Evolutionary conservation across 2,329 filamentous ascomycete species (phyloP), one percentile per base, ranked within the genome.

Genomic region (Aureobasidium musti): DNA sequence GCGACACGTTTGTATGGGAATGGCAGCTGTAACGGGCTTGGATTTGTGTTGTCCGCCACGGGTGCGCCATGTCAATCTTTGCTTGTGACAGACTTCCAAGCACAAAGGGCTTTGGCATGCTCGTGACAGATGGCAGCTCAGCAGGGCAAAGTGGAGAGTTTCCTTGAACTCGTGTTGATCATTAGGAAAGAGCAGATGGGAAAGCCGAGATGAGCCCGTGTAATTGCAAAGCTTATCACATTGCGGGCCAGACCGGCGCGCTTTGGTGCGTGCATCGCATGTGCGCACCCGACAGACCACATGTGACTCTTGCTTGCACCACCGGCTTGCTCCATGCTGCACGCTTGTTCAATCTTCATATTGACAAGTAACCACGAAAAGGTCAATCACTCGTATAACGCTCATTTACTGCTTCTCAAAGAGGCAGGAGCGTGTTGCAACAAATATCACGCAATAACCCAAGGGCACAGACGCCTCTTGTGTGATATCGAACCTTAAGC

Each of bases 201-300:
- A 5, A 21, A 63, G 35, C 59, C 59, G 59, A 63, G 59, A 63
- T 50, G 59, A 50, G 21, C n/a, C 59, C 59, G 43, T 39, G 30
- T 49, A 49, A 50, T 39, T 33, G 14, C 26, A 52, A 52, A 63
- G 43, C 59, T 63, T 63, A 50, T 63, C 59, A 47, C 56, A 60
- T 47, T 47, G 56, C 56, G 56, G 56, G 56, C 56, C 56, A 47
- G 26, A 6, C 41, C 56, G 56, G 1, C 23, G 13, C n/a, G n/a
- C n/a, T n/a, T n/a, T n/a, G n/a, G n/a, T 47, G 39, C 19, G 28
- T 47, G 26, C 26, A 14, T 10, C 6, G 33, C 23, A 26, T 19
- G 28, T 47, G 26, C 19, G 13, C 10, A 6, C 52, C 7, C 33
- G 30, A 26, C 30, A 14, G 35, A 35, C 2, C 11, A 19, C 56